Base-by-base conservation (phyloP, 495 filamentous ascomycete genomes). In the Penicillium desertorum region DNA sequence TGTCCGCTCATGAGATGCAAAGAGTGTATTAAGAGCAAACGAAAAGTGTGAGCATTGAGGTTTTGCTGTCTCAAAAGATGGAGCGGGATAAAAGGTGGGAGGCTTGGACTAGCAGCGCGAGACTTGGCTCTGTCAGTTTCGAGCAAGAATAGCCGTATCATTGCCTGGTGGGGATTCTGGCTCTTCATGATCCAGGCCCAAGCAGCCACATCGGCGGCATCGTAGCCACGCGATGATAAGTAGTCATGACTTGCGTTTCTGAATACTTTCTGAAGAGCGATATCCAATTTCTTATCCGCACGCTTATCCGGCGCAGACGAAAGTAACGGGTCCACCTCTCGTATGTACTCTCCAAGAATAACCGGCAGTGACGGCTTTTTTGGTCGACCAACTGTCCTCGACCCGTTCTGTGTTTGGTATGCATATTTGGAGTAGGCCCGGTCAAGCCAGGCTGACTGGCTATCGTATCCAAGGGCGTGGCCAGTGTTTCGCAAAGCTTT, bases 101-200 rank as follows among this genome's bases (percentile, higher is more conserved):
- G 43, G 42, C 36, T 51, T 51, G 22, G 56, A 11, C 30, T 23
- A 39, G 25, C 32, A 17, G 41, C 5, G 37, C 47, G 49, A 19
- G 56, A 48, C 37, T 58, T 59, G 27, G 46, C 39, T 51, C 22
- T 46, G 8, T 71, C 60, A n/a, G 66, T 53, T 56, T 76, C 68
- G 22, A 75, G 42, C 12, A 61, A 39, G 42, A 81, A 67, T 5
- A 86, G 51, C 32, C 80, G 70, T 37, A 70, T 51, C 10, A 67
- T 70, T 12, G 82, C 79, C 46, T 72, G 57, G 16, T 73, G 66
- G 0, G 71, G 51, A 48, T 76, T 72, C 27, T 59, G 57, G 27
- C 77, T 72, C 36, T 69, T 76, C 53, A 88, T 58, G 16, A 88
- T 71, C 81, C 81, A 85, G 6, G 77, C 73, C 85, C 85, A 88